These are phyloP conservation scores for Priceomyces medius DNA, from an alignment of 805 yeast species.

Conservation along the genomic window DNA sequence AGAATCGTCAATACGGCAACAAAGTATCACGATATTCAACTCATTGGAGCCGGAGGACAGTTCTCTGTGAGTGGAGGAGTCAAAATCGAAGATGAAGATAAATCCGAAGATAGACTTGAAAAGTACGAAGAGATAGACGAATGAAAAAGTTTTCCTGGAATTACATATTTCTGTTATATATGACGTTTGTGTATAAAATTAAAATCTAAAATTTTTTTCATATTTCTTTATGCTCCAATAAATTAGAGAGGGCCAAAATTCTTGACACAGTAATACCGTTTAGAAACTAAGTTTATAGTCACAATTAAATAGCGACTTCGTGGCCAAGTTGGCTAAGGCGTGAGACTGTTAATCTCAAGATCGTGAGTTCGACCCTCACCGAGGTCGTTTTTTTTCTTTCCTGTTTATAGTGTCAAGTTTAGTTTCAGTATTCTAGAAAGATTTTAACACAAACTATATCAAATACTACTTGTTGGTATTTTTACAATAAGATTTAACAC, in stretches of 20 bases:
- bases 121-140: conserved; percentile 53
- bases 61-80: conserved; percentile 87
- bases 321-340: conserved; percentile 33
- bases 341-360: conserved; percentile 26
- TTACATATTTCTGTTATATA: background rate
- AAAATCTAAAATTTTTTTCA: no score
- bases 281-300: no score
- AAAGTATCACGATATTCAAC: conserved; percentile 63
- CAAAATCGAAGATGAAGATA: conserved; percentile 53
- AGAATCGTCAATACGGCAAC: conserved; percentile 94
- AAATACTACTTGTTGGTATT: no score
- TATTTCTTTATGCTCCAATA: no score
- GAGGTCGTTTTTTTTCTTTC: conserved; percentile 18
- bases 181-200: no score
- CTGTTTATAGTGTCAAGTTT: background rate
- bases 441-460: background rate
- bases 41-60: conserved; percentile 95
- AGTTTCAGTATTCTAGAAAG: background rate
- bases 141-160: conserved; percentile 4
- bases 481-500: no score
- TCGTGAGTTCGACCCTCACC: conserved; percentile 29
- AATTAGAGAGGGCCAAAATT: no score
- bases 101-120: conserved; percentile 48
- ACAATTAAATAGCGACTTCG: no score
- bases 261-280: no score